Percentiles rank a stretch among this genome's conserved stretches.
These are phyloP conservation scores for Solanum hybrid DNA, from an alignment of 305 asterid genomes.

Conservation along the genomic window DNA sequence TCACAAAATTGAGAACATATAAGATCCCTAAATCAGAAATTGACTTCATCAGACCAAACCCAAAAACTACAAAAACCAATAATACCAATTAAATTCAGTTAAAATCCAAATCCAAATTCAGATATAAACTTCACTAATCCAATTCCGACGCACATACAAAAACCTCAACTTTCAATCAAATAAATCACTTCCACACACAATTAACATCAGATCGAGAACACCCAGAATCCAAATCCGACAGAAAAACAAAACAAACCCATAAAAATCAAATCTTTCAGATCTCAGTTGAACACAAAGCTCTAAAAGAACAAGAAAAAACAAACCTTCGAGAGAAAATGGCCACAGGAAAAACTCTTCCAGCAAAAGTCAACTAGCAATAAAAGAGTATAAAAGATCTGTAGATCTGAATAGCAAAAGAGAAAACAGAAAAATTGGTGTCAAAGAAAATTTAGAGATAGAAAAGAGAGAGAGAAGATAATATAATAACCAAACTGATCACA, in stretches of 20 bases:
- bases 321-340: conserved; percentile 14
- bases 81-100: conserved; percentile 5
- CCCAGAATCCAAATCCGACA: conserved; percentile 1
- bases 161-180: not conserved
- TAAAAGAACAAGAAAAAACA: not conserved
- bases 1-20: not conserved
- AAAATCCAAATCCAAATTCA: not conserved
- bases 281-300: not conserved
- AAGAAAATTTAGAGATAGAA: not conserved
- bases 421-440: not conserved
- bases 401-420: not conserved
- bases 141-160: not conserved
- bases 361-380: not conserved
- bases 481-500: conserved; percentile 40
- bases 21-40: not conserved
- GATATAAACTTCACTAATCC: not conserved
- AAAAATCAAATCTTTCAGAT: conserved; percentile 4
- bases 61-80: not conserved
- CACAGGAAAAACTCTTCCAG: not conserved
- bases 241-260: not conserved
- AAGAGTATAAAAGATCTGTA: not conserved
- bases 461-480: not conserved
- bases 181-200: conserved; percentile 7
- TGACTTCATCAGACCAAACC: not conserved
- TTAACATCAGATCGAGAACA: conserved; percentile 19